Evolutionary conservation across 192 early-diverging fungal genomes (phyloP), one percentile per base, ranked within the genome.

Genomic region (Umbelopsis sp.): DNA sequence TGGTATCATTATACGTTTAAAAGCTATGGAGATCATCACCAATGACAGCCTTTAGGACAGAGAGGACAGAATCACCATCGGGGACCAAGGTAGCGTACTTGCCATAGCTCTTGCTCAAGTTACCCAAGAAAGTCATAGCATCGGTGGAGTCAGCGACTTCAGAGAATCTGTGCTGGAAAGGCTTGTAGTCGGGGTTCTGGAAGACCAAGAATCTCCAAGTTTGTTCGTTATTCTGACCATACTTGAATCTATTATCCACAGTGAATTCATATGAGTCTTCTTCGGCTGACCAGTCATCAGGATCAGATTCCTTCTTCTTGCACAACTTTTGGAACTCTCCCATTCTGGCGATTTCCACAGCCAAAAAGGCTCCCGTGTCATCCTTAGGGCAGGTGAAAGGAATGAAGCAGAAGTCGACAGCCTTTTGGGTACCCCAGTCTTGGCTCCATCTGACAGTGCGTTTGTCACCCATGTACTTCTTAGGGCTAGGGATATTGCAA

Each of bases 211-310:
- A 71, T 54, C 52, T 47, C 31, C 32, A 59, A 45, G 49, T 70
- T 21, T 71, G 51, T 36, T 71, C 53, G 53, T 71, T 71, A 53
- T 71, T 71, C 14, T 71, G 70, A 71, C 70, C 70, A 43, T 71
- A 71, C 70, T 71, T 71, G 70, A 71, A 71, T 44, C 53, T 43
- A 0, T 59, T 32, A 44, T 36, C 53, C 10, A 71, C 54, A 24
- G 31, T 59, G 70, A 71, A 38, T 26, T 71, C 53, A 26, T 59
- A 59, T 14, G 52, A 59, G 24, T 32, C 38, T 24, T 26, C n/a
- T 21, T 50, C 21, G 47, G 4, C 4, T 9, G 47, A 17, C 47
- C 47, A 49, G 47, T 49, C 47, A 49, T 49, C n/a, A 17, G 16
- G 20, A 49, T 49, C 47, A 49, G 20, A 17, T 7, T 9, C 14